Base-by-base conservation (phyloP, 2,329 filamentous ascomycete genomes). In the Aschersonia sp. region DNA sequence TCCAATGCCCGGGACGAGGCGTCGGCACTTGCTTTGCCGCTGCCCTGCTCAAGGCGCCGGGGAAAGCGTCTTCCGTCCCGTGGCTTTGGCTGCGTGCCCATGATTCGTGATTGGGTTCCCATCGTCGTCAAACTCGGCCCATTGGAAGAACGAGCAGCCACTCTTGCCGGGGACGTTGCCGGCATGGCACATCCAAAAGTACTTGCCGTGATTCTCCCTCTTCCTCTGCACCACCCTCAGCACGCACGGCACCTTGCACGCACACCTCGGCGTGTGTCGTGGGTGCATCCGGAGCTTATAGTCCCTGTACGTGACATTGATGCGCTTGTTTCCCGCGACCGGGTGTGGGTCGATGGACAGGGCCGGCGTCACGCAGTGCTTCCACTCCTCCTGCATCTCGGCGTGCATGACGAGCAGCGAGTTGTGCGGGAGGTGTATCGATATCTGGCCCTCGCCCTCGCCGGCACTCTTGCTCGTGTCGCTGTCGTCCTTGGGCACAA, bases 341-440 rank as follows among this genome's bases (percentile, higher is more conserved):
- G 89, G 87, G 61, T 98, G 92, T 1, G 87, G 87, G 51, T 88
- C 83, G 49, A 97, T 84, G 4, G 81, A 78, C 45, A 74, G 71
- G 0, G 84, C 81, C 0, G 88, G 84, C 0, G 80, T 72, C 42
- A 98, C 84, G 54, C 78, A 77, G 62, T 98, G 92, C 62, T 95
- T 97, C 88, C 88, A 97, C 59, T 85, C 83, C 59, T 97, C 90
- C 59, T 97, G 90, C 87, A 95, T 97, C 60, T 94, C 87, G 1
- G 90, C 89, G 58, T 97, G 89, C 92, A 98, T 97, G 8, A 97
- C 73, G 0, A 98, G 73, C 0, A 97, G 74, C 0, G 87, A 94
- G 62, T 97, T 97, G 63, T 97, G 92, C 0, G 90, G 90, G 0
- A 97, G 77, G 56, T 95, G 87, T 42, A 97, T 92, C 1, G 87